Evolutionary conservation across 208 protist species (phyloP), one percentile per base, ranked within the genome.

Genomic region (Leptomonas seymouri): DNA sequence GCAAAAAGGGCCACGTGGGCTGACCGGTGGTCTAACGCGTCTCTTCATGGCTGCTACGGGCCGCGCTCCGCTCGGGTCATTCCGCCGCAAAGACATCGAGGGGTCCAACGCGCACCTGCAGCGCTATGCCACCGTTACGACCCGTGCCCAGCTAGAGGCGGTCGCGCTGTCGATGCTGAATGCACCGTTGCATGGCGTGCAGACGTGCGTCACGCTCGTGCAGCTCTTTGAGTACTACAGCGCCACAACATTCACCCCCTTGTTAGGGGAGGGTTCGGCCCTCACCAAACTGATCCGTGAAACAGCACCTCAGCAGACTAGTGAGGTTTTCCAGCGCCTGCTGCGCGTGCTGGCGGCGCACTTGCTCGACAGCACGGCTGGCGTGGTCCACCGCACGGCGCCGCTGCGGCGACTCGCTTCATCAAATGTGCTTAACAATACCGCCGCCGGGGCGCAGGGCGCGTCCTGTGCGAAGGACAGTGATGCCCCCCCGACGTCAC

Each of bases 201-300:
- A 82, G 57, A 84, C 72, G 18, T 67, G 68, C 46, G 86, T 90
- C 60, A 60, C 71, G 20, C 67, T 96, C 7, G 57, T 92, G 36
- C 81, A 89, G 73, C 78, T 96, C 21, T 90, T 93, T 42, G 76
- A 74, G 53, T 96, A 93, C 77, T 94, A 91, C 72, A 75, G 63
- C 16, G 66, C 31, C 23, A 84, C 81, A 6, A 86, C 81, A 4
- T 88, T 93, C 39, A 60, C 61, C 12, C 82, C 84, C 25, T 63
- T 96, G 30, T 77, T 93, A 30, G 87, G 87, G 0, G 46, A 63
- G 23, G 63, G 57, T 20, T 59, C 87, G 1, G 67, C 81, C 34
- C 78, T 95, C 46, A 90, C 85, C 16, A 59, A 62, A n/a, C 71
- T 91, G 21, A 63, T 93, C 14, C 57, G 62, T 9, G 72, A 88